Evolutionary conservation across 352 stramenopile species (phyloP), one percentile per base, ranked within the genome.

Genomic region (Phytophthora nicotianae): DNA sequence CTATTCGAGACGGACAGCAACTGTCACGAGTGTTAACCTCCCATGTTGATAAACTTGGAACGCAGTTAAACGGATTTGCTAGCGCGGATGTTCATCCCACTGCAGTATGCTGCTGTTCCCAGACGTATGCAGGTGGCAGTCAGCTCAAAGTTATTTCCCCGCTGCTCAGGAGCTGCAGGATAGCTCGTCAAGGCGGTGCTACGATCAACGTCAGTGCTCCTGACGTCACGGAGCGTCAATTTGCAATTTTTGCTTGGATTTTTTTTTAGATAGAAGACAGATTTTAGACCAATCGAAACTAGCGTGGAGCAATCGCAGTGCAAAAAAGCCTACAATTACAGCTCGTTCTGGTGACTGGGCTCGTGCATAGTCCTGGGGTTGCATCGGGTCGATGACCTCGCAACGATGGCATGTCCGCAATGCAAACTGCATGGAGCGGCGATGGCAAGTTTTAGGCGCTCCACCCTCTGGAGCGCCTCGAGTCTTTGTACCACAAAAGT

Each of bases 191-290:
- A 35, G 8, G 32, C 32, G 13, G 32, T 21, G n/a, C 21, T 46
- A 46, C 42, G 46, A 65, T 40, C 27, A 27, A 27, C 17, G 24
- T 37, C 14, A 57, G 17, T 45, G n/a, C 5, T 7, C 13, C 41
- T 17, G 23, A 47, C 26, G 46, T 52, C 27, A 41, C 16, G 47
- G n/a, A 53, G 35, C 33, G 50, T 26, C 38, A 29, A 49, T 49
- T 37, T 42, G 47, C 29, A 62, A 56, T 41, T 62, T 61, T 62
- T 17, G 42, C 33, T 67, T 62, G 59, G 59, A 67, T 38, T 66
- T 66, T 67, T 67, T 26, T 53, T 55, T 45, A 33, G 26, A 21
- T 29, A 33, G 27, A 38, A 10, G 29, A 14, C 16, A 7, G 10
- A 0, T 21, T 50, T 63, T 43, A 8, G 38, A 5, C 56, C 55